Percentiles rank a stretch among this genome's conserved stretches.
phyloP scores from a whole-genome alignment of 306 rosid genomes.

The Sesbania bispinosa region DNA sequence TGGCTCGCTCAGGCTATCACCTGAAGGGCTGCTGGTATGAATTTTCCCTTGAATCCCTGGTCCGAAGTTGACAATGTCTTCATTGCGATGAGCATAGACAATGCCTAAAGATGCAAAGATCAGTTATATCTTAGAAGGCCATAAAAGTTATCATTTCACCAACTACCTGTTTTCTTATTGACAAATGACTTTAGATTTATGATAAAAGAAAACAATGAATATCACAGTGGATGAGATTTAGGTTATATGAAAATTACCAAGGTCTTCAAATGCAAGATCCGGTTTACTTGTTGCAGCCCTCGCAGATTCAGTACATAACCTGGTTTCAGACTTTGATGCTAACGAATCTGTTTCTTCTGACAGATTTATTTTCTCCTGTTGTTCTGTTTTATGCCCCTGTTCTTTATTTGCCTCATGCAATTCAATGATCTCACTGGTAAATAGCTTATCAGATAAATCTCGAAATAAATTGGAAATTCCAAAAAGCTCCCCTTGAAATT shows the following conservation, averaged over 20 bases:
- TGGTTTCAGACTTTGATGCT: conserved; percentile 38
- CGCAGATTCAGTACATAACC: conserved; percentile 25
- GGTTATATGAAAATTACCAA: conserved; percentile 47
- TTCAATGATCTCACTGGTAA: conserved; percentile 77
- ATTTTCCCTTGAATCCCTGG: conserved; percentile 39
- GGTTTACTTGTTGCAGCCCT: conserved; percentile 40
- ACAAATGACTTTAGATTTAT: conserved; percentile 2
- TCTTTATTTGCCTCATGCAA: conserved; percentile 45
- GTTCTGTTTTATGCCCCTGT: conserved; percentile 17
- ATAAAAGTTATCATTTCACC: neutral
- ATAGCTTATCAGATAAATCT: conserved; percentile 78
- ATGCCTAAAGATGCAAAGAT: conserved; percentile 45
- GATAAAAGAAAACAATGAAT: neutral
- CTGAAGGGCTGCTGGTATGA: conserved; percentile 16
- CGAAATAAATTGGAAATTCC: conserved; percentile 90
- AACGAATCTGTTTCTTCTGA: conserved; percentile 32
- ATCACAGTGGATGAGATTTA: neutral
- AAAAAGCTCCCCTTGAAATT: conserved; percentile 92
- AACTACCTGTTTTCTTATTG: neutral
- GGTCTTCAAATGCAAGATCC: conserved; percentile 58
- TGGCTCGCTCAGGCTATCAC: conserved; percentile 29
- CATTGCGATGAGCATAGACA: conserved; percentile 83
- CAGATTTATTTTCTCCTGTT: conserved; percentile 24
- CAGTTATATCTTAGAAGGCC: no score
- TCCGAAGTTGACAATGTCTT: conserved; percentile 67